phyloP scores from a whole-genome alignment of 1,284 basidiomycete species.

The Singerocomus inundabilis region DNA sequence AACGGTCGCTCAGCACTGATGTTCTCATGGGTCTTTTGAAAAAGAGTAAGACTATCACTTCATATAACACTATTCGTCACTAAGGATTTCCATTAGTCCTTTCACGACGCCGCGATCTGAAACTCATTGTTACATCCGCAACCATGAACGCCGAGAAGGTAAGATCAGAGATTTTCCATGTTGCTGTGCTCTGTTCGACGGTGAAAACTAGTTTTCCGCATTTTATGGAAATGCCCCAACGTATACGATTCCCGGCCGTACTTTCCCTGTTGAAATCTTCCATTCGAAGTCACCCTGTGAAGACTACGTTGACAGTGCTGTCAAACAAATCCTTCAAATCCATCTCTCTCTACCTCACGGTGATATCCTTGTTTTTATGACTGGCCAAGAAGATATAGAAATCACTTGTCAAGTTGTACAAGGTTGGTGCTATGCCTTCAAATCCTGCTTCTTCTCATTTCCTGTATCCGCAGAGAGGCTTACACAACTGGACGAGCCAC shows the following conservation, averaged over 20 bases:
- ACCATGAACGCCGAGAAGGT: conserved; percentile 99
- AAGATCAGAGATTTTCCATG: conserved; percentile 2
- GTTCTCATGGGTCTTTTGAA: conserved; percentile 94
- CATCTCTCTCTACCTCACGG: conserved; percentile 93
- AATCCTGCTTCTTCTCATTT: not conserved
- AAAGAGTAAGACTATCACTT: conserved; percentile 66
- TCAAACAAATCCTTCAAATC: conserved; percentile 97
- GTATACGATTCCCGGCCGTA: conserved; percentile 97
- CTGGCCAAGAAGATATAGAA: conserved; percentile 99
- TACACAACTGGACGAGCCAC: conserved; percentile 86
- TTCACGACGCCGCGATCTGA: conserved; percentile 87
- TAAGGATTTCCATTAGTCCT: conserved; percentile 57
- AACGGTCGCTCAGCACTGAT: conserved; percentile 93
- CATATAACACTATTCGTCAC: not conserved
- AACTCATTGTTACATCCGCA: conserved; percentile 96
- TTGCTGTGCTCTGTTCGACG: not conserved
- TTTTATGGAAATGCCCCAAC: conserved; percentile 96
- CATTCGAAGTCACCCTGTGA: conserved; percentile 97
- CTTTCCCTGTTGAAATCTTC: conserved; percentile 96
- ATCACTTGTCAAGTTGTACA: conserved; percentile 89
- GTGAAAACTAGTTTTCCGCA: conserved; percentile 72
- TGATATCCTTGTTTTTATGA: conserved; percentile 99
- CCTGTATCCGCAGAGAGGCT: conserved; percentile 68
- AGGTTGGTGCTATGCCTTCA: conserved; percentile 46
- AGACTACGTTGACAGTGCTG: conserved; percentile 97